Conservation (phyloP, 2,329 filamentous ascomycete genomes). For the Aspergillus ochraceus region DNA sequence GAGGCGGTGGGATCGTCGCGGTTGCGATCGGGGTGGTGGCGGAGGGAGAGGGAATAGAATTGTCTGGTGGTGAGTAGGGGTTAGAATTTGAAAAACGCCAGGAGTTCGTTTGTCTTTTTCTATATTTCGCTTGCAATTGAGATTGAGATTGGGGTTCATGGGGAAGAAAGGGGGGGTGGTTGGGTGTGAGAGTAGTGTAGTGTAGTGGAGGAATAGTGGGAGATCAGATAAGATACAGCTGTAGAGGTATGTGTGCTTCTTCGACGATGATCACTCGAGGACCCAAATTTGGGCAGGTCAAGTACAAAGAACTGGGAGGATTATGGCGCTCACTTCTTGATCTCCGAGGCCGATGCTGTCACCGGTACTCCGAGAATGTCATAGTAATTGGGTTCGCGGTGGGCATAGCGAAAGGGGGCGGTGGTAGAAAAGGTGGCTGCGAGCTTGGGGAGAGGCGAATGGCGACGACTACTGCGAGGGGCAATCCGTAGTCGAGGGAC, state of each 20-base stretch:
- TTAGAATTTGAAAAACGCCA: not conserved
- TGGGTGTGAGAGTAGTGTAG: not conserved
- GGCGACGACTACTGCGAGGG: slow-evolving; percentile 6
- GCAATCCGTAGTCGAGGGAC: slow-evolving; percentile 10
- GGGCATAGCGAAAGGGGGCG: slow-evolving; percentile 20
- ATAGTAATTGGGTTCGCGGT: slow-evolving; percentile 67
- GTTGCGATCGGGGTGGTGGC: slow-evolving; percentile 91
- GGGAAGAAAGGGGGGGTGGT: too few species aligned
- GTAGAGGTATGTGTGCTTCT: not conserved
- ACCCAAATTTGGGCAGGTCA: not conserved
- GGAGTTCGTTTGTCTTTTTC: not conserved
- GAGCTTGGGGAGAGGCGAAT: slow-evolving; percentile 2
- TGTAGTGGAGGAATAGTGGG: slow-evolving; percentile 1
- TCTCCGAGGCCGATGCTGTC: slow-evolving; percentile 70
- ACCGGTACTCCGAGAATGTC: slow-evolving; percentile 72
- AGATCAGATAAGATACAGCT: not conserved
- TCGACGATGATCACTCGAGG: not conserved
- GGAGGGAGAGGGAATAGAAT: slow-evolving; percentile 90
- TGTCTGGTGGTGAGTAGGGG: slow-evolving; percentile 36
- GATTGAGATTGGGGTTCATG: not conserved
- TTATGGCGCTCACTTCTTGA: slow-evolving; percentile 69
- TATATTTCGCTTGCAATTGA: not conserved
- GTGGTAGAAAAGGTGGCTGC: slow-evolving; percentile 49
- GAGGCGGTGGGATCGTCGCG: slow-evolving; percentile 70
- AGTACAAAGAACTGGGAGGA: not conserved